These are phyloP conservation scores for Thermothielavioides terrestris DNA, from an alignment of 495 filamentous ascomycete genomes.

Conservation along the genomic window DNA sequence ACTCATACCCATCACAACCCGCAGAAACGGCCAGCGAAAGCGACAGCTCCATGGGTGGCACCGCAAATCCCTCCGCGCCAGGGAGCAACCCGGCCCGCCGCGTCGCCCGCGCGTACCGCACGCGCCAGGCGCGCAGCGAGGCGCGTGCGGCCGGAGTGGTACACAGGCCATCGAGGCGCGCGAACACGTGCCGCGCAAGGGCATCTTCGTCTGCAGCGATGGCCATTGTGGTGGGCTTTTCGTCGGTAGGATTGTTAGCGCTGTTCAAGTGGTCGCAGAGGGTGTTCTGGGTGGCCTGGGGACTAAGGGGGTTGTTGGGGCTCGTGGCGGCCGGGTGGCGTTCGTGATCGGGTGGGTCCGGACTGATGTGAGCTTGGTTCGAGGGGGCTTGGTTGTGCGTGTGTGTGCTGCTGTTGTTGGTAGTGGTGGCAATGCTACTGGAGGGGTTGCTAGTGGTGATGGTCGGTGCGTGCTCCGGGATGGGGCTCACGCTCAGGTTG, in stretches of 20 bases:
- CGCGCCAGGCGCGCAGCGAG: slow-evolving; percentile 41
- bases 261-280: background rate
- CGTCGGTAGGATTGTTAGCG: background rate
- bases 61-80: too few relatives aligned
- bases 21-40: too few relatives aligned
- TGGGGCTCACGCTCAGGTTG: background rate
- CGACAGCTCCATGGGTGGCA: too few relatives aligned
- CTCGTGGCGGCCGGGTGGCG: background rate
- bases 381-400: background rate
- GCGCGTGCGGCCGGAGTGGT: slow-evolving; percentile 38
- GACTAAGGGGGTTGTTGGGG: background rate
- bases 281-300: background rate
- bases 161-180: slow-evolving; percentile 40
- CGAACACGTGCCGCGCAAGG: slow-evolving; percentile 40
- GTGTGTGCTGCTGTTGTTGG: background rate
- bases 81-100: slow-evolving; percentile 20
- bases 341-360: background rate
- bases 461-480: background rate
- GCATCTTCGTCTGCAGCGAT: slow-evolving; percentile 23
- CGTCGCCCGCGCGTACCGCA: slow-evolving; percentile 31
- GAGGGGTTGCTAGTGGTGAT: background rate
- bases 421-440: background rate
- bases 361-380: background rate
- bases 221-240: background rate
- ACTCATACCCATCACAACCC: too few relatives aligned